phyloP scores from a whole-genome alignment of 306 rosid genomes.

The Vicia faba region DNA sequence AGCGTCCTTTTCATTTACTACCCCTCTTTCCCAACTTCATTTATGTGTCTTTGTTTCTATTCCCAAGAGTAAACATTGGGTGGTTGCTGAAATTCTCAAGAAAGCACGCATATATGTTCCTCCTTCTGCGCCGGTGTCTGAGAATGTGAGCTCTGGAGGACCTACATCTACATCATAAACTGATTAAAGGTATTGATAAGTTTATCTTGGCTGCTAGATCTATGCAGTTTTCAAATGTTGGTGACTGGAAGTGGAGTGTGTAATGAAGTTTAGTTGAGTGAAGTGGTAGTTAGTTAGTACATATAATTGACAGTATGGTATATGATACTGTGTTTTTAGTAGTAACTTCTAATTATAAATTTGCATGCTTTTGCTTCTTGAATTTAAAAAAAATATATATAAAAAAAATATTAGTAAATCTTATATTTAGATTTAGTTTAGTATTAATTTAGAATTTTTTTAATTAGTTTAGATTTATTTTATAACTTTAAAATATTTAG shows the following conservation, averaged over 20 bases:
- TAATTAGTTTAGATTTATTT: too few species aligned
- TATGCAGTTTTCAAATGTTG: slow-evolving; percentile 15
- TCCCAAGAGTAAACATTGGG: slow-evolving; percentile 82
- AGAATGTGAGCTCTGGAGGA: slow-evolving; percentile 25
- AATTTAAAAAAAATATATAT: too few species aligned
- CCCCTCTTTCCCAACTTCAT: too few species aligned
- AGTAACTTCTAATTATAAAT: not conserved
- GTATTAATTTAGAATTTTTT: too few species aligned
- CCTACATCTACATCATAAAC: slow-evolving; percentile 39
- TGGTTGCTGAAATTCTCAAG: slow-evolving; percentile 82
- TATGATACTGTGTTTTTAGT: slow-evolving; percentile 8
- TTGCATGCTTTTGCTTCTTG: slow-evolving; percentile 22
- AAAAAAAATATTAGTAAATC: too few species aligned
- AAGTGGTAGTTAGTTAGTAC: slow-evolving; percentile 5
- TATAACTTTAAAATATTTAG: too few species aligned
- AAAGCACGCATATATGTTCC: slow-evolving; percentile 79
- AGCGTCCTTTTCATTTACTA: too few species aligned
- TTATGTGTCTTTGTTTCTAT: too few species aligned
- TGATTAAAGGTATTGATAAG: slow-evolving; percentile 31
- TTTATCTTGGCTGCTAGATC: slow-evolving; percentile 17
- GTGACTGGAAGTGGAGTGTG: slow-evolving; percentile 11
- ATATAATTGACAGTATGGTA: slow-evolving; percentile 21
- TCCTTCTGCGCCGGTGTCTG: slow-evolving; percentile 38
- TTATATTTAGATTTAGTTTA: too few species aligned
- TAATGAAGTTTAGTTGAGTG: slow-evolving; percentile 16